Percentiles rank a stretch among this genome's conserved stretches.
Conservation (phyloP, 2,329 filamentous ascomycete genomes). For the Amylocarpus encephaloides region DNA sequence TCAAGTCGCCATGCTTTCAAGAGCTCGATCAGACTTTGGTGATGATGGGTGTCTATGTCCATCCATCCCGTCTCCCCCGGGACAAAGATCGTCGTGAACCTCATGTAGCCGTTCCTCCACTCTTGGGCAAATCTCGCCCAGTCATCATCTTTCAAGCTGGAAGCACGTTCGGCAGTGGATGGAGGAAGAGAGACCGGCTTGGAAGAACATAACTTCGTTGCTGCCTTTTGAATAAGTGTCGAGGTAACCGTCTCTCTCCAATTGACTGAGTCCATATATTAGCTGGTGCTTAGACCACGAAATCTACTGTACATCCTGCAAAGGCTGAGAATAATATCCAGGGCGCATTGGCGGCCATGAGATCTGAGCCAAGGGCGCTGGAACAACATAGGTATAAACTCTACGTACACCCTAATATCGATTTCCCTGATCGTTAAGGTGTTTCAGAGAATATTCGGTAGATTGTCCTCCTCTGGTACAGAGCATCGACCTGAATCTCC, state of each 20-base stretch:
- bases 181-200: slow-evolving; percentile 39
- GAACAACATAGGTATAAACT: too few relatives aligned
- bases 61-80: slow-evolving; percentile 48
- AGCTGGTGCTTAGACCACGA: neutral
- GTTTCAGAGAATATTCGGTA: too few relatives aligned
- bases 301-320: too few relatives aligned
- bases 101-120: slow-evolving; percentile 60
- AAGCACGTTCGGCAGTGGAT: slow-evolving; percentile 41
- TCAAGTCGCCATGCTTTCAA: slow-evolving; percentile 49
- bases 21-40: slow-evolving; percentile 53
- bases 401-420: too few relatives aligned
- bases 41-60: slow-evolving; percentile 67
- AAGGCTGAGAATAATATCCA: too few relatives aligned
- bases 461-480: too few relatives aligned
- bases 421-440: too few relatives aligned
- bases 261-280: slow-evolving; percentile 42
- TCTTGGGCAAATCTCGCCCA: slow-evolving; percentile 62
- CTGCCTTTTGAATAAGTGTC: slow-evolving; percentile 45
- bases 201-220: slow-evolving; percentile 43
- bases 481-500: too few relatives aligned
- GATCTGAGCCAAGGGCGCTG: too few relatives aligned
- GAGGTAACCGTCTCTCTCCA: slow-evolving; percentile 64
- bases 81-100: slow-evolving; percentile 52
- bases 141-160: slow-evolving; percentile 46
- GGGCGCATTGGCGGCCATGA: too few relatives aligned